Evolutionary conservation across 345 rosid genomes (phyloP), one percentile per base, ranked within the genome.

Genomic region (Aegle marmelos): DNA sequence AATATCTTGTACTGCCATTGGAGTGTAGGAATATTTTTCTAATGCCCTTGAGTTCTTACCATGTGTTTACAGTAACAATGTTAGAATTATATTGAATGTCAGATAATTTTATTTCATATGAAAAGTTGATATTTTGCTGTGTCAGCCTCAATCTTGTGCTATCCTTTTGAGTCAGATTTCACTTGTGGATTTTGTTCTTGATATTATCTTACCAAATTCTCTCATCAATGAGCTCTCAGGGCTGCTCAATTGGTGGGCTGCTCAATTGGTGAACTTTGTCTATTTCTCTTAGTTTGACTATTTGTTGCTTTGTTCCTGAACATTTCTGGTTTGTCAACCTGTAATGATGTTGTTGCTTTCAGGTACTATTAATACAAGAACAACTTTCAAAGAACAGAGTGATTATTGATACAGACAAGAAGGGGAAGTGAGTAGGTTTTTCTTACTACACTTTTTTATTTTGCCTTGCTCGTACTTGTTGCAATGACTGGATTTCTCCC

Each of bases 351-450:
- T 57, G 0, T 85, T 45, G 80, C 59, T 86, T 87, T 82, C 87
- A 95, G 99, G 99, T 95, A 78, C 78, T 95, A 80, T 81, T 93
- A 84, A 95, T 95, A 77, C 98, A 93, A 84, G 97, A 95, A 81
- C 99, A 95, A 76, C 95, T 95, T 80, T 95, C 98, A 6, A 93
- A 95, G 87, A 95, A 95, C 68, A 89, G 99, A 79, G 92, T 95
- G 81, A 95, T 93, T 72, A 90, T 95, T 80, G 99, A 91, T 75
- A 89, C 87, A 25, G 96, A 93, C 86, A 95, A 89, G 88, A 95
- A 95, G 69, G 96, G 98, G 74, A 93, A 95, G 99, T 95, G 79
- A 90, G 99, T 93, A 72, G 62, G 16, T 6, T 75, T 58, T 58
- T 74, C 39, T 68, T 59, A 6, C 24, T 48, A 45, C 21, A 50